Conservation (phyloP, 2,329 filamentous ascomycete genomes). For the Neonectria coccinea region DNA sequence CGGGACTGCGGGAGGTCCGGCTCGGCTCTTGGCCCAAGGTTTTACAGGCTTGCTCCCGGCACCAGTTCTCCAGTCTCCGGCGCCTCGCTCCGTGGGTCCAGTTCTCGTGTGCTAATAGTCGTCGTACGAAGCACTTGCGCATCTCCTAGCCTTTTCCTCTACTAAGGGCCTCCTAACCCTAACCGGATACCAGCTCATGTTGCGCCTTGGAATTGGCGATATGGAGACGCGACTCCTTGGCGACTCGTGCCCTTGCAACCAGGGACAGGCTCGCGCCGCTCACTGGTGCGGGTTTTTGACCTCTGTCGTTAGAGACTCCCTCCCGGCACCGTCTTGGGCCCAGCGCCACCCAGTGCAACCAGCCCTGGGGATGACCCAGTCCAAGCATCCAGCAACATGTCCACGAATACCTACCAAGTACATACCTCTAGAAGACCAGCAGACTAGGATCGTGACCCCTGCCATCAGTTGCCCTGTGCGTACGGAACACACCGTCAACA, state of each 20-base stretch:
- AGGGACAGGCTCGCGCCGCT: slow-evolving; percentile 1
- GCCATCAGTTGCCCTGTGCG: slow-evolving; percentile 1
- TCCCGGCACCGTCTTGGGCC: slow-evolving; percentile 4
- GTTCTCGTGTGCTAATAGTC: neutral
- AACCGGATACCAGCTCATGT: slow-evolving; percentile 19
- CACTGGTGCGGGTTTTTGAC: neutral
- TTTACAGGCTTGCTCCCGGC: slow-evolving; percentile 40
- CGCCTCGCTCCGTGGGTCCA: neutral
- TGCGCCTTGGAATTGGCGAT: slow-evolving; percentile 29
- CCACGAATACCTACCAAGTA: too few species aligned
- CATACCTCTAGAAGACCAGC: neutral
- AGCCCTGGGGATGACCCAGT: too few species aligned
- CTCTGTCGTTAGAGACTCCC: slow-evolving; percentile 8
- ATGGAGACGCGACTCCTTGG: slow-evolving; percentile 22
- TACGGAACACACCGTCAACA: slow-evolving; percentile 29
- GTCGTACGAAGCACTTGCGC: too few species aligned
- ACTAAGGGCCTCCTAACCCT: slow-evolving; percentile 26
- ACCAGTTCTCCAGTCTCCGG: slow-evolving; percentile 3
- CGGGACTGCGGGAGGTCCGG: slow-evolving; percentile 18
- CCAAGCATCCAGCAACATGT: too few species aligned
- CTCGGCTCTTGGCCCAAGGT: slow-evolving; percentile 16
- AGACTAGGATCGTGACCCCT: slow-evolving; percentile 11
- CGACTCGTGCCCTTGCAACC: slow-evolving; percentile 28
- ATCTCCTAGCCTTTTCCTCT: slow-evolving; percentile 25
- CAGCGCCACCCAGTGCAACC: slow-evolving; percentile 3